These are phyloP conservation scores for Fusarium virguliforme DNA, from an alignment of 2,329 filamentous ascomycete genomes.

Conservation along the genomic window DNA sequence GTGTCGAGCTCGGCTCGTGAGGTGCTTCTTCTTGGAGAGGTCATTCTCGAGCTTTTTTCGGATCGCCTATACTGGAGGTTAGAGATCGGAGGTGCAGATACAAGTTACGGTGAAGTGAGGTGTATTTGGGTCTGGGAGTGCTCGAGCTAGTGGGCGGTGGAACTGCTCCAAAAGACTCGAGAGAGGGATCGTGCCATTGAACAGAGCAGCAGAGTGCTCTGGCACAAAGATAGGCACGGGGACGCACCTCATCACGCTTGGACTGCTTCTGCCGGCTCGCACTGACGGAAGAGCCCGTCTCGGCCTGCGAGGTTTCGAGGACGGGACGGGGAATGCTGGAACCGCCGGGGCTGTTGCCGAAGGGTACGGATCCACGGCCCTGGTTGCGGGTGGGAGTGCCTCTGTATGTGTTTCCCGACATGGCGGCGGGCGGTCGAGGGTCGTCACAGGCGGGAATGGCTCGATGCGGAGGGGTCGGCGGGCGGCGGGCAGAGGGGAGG, in stretches of 20 bases:
- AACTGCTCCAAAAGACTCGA: background rate
- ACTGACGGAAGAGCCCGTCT: conserved; percentile 81
- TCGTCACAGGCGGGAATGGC: conserved; percentile 42
- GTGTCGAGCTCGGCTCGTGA: conserved; percentile 82
- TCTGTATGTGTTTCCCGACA: conserved; percentile 76
- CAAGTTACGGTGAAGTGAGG: conserved; percentile 32
- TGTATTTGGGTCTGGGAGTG: conserved; percentile 25
- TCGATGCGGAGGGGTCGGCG: conserved; percentile 32
- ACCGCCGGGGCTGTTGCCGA: conserved; percentile 72
- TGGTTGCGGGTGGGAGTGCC: conserved; percentile 77
- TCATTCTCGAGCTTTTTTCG: conserved; percentile 97
- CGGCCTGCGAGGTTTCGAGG: conserved; percentile 71
- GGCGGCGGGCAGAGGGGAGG: conserved; percentile 17
- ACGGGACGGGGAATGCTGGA: conserved; percentile 83
- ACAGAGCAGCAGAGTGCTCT: conserved; percentile 1
- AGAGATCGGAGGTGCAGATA: conserved; percentile 25
- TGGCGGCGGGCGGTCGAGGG: conserved; percentile 54
- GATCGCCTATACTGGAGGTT: conserved; percentile 79
- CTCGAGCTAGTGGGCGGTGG: background rate
- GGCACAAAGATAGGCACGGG: conserved; percentile 19
- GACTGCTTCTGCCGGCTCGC: conserved; percentile 96
- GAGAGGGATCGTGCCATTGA: background rate
- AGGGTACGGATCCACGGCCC: conserved; percentile 72
- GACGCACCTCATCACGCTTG: conserved; percentile 95
- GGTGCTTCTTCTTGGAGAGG: conserved; percentile 96